Evolutionary conservation across 768 basidiomycete species (phyloP), one percentile per base, ranked within the genome.

Genomic region (Pisolithus microcarpus): DNA sequence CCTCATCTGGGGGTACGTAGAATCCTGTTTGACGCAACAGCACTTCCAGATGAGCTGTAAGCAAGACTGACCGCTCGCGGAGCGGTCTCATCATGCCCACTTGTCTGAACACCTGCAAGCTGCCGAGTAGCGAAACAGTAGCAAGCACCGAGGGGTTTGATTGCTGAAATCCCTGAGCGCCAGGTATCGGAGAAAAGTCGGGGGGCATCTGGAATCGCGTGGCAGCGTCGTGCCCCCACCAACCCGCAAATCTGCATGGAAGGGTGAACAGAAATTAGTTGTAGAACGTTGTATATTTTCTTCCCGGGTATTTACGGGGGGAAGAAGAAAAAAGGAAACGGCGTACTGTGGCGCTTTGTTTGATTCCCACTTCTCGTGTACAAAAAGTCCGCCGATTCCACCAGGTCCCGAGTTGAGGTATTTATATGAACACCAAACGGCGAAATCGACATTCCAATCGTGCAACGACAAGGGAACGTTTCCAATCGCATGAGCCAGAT

Each of bases 371-470:
- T 81, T 85, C 51, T 86, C 81, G 63, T 96, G 91, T 9, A 95
- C 73, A 62, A 84, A 99, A 51, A 94, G 74, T 5, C 94, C 95
- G n/a, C 82, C 96, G 52, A 98, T 94, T n/a, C 87, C 91, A 19
- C 95, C 95, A 10, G 96, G 93, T 5, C 95, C 91, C 16, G 93
- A 87, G 71, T 97, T 98, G 52, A 97, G 79, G 66, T 97, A 99
- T 71, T 90, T 98, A 78, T 98, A 99, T 30, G 92, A 88, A 67
- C 96, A 99, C 91, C 95, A 98, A 34, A 94, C 94, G 3, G 95
- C 96, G 65, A 97, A 98, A 67, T 99, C 96, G 58, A 91, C 87
- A 57, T 80, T 74, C 95, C 96, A 99, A 53, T 92, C 87, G 65
- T 95, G 91, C 56, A 99, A 73, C 44, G 79, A 74, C 58, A 95